Evolutionary conservation across 2,329 filamentous ascomycete genomes (phyloP).

Genomic region (Truncatella angustata): DNA sequence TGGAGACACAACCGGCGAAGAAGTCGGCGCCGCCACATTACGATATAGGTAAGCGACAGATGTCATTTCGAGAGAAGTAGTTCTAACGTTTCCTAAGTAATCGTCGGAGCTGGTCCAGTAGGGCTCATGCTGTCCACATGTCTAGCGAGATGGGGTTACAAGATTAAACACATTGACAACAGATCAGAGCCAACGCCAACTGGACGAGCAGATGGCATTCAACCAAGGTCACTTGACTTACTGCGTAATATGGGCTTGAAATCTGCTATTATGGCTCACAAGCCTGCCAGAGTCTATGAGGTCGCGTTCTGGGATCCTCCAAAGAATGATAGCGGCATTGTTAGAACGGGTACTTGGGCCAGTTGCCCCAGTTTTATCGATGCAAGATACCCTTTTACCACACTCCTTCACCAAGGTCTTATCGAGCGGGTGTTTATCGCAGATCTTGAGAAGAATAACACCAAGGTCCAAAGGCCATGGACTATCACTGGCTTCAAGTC

Average conservation of each 20-base stretch:
- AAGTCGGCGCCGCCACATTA: conserved; percentile 27
- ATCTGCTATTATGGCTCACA: conserved; percentile 80
- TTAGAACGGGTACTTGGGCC: conserved; percentile 73
- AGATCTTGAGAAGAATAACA: conserved; percentile 62
- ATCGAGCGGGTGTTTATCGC: conserved; percentile 70
- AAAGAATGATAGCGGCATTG: conserved; percentile 54
- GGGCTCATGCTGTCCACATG: conserved; percentile 86
- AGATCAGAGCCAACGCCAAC: conserved; percentile 79
- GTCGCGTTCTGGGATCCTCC: conserved; percentile 72
- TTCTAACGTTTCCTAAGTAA: conserved; percentile 53
- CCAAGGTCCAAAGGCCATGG: conserved; percentile 62
- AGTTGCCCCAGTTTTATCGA: conserved; percentile 84
- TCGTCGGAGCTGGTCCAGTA: conserved; percentile 85
- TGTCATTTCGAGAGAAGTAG: conserved; percentile 1
- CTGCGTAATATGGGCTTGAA: conserved; percentile 89
- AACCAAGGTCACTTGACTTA: conserved; percentile 83
- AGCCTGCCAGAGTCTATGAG: conserved; percentile 82
- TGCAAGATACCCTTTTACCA: conserved; percentile 68
- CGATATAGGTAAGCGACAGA: conserved; percentile 41
- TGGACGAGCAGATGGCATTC: conserved; percentile 87
- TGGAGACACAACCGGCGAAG: conserved; percentile 21
- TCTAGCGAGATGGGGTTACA: conserved; percentile 89
- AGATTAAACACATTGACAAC: conserved; percentile 93
- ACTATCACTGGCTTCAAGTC: conserved; percentile 61
- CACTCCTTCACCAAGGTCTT: conserved; percentile 67